Base-by-base conservation (phyloP, 352 stramenopile genomes). In the Pythium aristosporum region DNA sequence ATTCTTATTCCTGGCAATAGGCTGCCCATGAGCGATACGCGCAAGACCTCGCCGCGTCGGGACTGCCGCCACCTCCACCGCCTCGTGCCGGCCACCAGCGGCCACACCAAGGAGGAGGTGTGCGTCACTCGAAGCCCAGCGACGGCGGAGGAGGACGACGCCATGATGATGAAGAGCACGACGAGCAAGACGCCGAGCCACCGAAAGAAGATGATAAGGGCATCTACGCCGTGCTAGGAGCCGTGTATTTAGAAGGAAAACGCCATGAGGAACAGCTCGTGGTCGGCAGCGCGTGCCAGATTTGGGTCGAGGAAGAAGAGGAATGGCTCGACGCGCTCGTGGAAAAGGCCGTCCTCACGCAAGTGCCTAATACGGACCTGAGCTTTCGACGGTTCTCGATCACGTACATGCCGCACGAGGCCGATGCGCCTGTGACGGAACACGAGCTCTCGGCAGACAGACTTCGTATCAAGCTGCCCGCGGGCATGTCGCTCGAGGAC, bases 231-330 rank as follows among this genome's bases (percentile, higher is more conserved):
- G 75, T 92, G 15, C 72, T 77, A 34, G 80, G 82, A 15, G 52
- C 72, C n/a, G 87, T 95, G 28, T 95, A 91, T 52, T 66, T 95
- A 30, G 87, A 94, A 67, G 87, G 84, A 42, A 90, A 88, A 54
- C 82, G 80, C 36, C 85, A 95, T 56, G 82, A 88, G 43, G 50
- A 66, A 25, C 85, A 91, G 52, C 66, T 95, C 4, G 71, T 85
- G 48, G 76, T 66, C 8, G 82, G 82, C n/a, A 89, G 80, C 20
- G 76, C 79, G 15, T 95, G 85, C 47, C 78, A 95, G 69, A 81
- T 95, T 41, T 95, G 87, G 87, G 70, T 90, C 23, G 87, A 95
- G 21, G 78, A 87, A 0, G 51, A 67, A 3, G 87, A 95, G 32
- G 73, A 89, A 53, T 95, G 87, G 87, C 65, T 90, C 20, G 74